Evolutionary conservation across 2,329 filamentous ascomycete genomes (phyloP).

Genomic region (Alternaria consortialis): DNA sequence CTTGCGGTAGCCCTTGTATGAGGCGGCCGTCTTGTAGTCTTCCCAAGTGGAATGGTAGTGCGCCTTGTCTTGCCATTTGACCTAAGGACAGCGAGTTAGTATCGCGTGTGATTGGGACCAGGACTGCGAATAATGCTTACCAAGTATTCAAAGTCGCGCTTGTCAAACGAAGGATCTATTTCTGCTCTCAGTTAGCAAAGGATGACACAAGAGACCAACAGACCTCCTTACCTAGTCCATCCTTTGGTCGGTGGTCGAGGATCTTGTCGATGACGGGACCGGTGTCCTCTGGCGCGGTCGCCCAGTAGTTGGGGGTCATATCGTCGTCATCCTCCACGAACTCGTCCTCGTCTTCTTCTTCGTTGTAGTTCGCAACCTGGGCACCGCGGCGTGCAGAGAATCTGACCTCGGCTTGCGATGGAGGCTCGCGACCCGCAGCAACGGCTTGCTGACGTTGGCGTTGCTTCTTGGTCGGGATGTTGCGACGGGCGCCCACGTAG

Average conservation of each 20-base stretch:
- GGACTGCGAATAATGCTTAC: slow-evolving; percentile 50
- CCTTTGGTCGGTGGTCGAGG: slow-evolving; percentile 82
- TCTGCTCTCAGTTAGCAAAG: slow-evolving; percentile 38
- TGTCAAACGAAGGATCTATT: slow-evolving; percentile 51
- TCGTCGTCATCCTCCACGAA: slow-evolving; percentile 68
- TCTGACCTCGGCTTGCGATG: slow-evolving; percentile 80
- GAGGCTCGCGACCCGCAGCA: slow-evolving; percentile 67
- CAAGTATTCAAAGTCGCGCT: slow-evolving; percentile 86
- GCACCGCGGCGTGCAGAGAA: slow-evolving; percentile 90
- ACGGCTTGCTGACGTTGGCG: slow-evolving; percentile 73
- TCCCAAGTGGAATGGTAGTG: slow-evolving; percentile 98
- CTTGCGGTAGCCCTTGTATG: slow-evolving; percentile 84
- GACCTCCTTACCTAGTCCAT: slow-evolving; percentile 60
- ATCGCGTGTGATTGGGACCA: not conserved
- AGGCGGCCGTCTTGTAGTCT: slow-evolving; percentile 74
- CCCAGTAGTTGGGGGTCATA: slow-evolving; percentile 74
- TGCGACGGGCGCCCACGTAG: slow-evolving; percentile 80
- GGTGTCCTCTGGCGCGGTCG: slow-evolving; percentile 75
- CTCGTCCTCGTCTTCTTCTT: slow-evolving; percentile 67
- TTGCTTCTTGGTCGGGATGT: slow-evolving; percentile 75
- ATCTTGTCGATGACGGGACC: slow-evolving; percentile 90
- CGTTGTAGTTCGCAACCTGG: slow-evolving; percentile 74
- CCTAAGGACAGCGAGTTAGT: slow-evolving; percentile 57
- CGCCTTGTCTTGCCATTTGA: slow-evolving; percentile 97
- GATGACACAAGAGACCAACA: not conserved